These are phyloP conservation scores for Trametes coccinea DNA, from an alignment of 768 basidiomycete species.

Conservation along the genomic window DNA sequence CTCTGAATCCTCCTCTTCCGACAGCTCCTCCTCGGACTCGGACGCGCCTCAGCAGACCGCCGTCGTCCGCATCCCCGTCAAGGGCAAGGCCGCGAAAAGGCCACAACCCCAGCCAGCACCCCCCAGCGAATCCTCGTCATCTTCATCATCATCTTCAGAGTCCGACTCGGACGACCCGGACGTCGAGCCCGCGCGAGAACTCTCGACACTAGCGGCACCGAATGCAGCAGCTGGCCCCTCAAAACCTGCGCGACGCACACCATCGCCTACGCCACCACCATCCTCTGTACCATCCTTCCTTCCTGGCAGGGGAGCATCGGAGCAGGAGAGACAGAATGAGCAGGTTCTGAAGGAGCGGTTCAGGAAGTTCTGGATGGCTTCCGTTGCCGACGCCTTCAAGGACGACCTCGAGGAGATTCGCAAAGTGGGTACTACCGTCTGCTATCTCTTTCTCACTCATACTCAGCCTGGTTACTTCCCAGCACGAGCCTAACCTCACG, in stretches of 20 bases:
- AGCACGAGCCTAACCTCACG: slow-evolving; percentile 66
- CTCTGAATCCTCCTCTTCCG: slow-evolving; percentile 29
- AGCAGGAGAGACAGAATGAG: slow-evolving; percentile 45
- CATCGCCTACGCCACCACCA: slow-evolving; percentile 36
- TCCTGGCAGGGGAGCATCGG: slow-evolving; percentile 33
- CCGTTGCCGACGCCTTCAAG: slow-evolving; percentile 78
- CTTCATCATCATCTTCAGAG: slow-evolving; percentile 21
- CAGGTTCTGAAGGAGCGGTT: slow-evolving; percentile 64
- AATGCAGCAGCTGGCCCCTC: slow-evolving; percentile 1
- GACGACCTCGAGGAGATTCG: slow-evolving; percentile 83
- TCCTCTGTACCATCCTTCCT: slow-evolving; percentile 58
- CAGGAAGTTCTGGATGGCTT: slow-evolving; percentile 85
- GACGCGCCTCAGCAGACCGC: slow-evolving; percentile 13
- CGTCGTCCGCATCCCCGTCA: slow-evolving; percentile 16
- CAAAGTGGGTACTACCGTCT: slow-evolving; percentile 50
- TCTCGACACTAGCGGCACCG: not conserved
- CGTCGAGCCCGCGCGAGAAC: slow-evolving; percentile 4
- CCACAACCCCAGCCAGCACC: slow-evolving; percentile 5
- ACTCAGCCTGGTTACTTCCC: not conserved
- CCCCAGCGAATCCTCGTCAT: slow-evolving; percentile 5
- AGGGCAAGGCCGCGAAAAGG: slow-evolving; percentile 1
- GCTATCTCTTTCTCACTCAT: slow-evolving; percentile 28
- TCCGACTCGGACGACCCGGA: slow-evolving; percentile 23
- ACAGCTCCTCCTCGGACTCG: slow-evolving; percentile 26
- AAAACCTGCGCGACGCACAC: slow-evolving; percentile 26